Percentiles rank a stretch among this genome's conserved stretches.
phyloP scores from a whole-genome alignment of 768 basidiomycete genomes.

The Myochromella boudieri region DNA sequence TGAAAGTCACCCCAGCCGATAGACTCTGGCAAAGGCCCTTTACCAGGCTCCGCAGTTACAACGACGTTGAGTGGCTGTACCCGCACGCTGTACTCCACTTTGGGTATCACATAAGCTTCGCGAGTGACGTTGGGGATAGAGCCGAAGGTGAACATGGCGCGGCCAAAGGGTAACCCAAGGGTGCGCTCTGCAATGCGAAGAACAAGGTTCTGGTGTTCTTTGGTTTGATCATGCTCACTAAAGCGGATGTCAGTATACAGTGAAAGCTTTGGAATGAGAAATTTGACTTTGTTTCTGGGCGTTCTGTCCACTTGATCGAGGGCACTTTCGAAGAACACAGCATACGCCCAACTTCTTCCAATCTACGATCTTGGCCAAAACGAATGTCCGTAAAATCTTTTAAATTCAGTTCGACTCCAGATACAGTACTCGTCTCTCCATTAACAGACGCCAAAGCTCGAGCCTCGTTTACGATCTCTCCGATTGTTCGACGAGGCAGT shows the following conservation, averaged over 20 bases:
- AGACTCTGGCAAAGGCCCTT: constrained; percentile 71
- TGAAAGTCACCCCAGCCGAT: constrained; percentile 96
- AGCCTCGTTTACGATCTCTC: constrained; percentile 49
- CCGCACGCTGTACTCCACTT: constrained; percentile 73
- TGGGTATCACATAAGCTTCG: constrained; percentile 79
- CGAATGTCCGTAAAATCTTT: constrained; percentile 80
- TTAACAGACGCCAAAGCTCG: constrained; percentile 44
- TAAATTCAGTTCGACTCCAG: constrained; percentile 72
- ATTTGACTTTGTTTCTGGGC: constrained; percentile 69
- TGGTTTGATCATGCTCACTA: constrained; percentile 86
- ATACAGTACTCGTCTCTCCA: constrained; percentile 58
- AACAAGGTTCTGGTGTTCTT: constrained; percentile 82
- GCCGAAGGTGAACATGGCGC: constrained; percentile 90
- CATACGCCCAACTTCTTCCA: constrained; percentile 92
- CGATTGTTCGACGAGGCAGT: constrained; percentile 49
- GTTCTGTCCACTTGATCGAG: constrained; percentile 62
- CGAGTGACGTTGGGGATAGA: constrained; percentile 73
- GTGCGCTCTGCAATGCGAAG: constrained; percentile 84
- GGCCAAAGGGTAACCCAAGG: constrained; percentile 85
- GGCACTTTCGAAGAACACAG: constrained; percentile 77
- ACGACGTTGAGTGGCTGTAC: constrained; percentile 71
- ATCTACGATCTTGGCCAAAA: constrained; percentile 84
- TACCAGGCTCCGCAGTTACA: constrained; percentile 66
- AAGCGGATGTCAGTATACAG: constrained; percentile 5
- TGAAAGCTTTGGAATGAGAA: background rate